These are phyloP conservation scores for Pseudocercospora macadamiae DNA, from an alignment of 2,329 filamentous ascomycete genomes.

Conservation along the genomic window DNA sequence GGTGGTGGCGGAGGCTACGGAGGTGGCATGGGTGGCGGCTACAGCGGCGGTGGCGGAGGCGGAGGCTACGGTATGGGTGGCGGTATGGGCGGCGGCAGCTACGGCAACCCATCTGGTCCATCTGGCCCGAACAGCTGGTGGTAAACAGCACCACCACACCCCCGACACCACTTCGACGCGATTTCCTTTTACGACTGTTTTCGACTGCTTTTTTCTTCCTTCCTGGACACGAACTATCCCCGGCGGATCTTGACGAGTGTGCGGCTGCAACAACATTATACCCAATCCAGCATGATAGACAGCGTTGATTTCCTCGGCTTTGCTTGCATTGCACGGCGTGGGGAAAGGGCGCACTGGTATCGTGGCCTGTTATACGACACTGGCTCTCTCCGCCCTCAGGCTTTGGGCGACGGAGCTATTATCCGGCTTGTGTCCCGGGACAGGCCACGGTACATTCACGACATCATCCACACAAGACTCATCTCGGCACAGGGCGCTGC, in stretches of 20 bases:
- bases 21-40: conserved; percentile 50
- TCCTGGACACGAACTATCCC: conserved; percentile 20
- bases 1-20: conserved; percentile 43
- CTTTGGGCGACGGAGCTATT: conserved; percentile 28
- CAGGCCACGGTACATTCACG: conserved; percentile 29
- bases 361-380: conserved; percentile 25
- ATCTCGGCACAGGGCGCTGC: conserved; percentile 20
- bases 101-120: conserved; percentile 29
- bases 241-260: conserved; percentile 30
- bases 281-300: conserved; percentile 33
- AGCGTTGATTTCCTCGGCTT: conserved; percentile 31
- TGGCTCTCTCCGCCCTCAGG: conserved; percentile 26
- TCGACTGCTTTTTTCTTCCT: conserved; percentile 20
- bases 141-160: conserved; percentile 23
- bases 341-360: conserved; percentile 29
- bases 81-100: conserved; percentile 41
- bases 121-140: conserved; percentile 32
- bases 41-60: conserved; percentile 9
- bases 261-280: conserved; percentile 28
- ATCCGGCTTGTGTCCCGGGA: conserved; percentile 21
- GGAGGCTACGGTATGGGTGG: conserved; percentile 45
- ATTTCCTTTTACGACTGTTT: conserved; percentile 18
- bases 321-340: conserved; percentile 31
- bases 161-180: conserved; percentile 12
- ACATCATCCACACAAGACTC: conserved; percentile 25